Percentiles rank a stretch among this genome's conserved stretches.
Conservation (phyloP, 306 rosid species). For the Sechiopsis laciniata region DNA sequence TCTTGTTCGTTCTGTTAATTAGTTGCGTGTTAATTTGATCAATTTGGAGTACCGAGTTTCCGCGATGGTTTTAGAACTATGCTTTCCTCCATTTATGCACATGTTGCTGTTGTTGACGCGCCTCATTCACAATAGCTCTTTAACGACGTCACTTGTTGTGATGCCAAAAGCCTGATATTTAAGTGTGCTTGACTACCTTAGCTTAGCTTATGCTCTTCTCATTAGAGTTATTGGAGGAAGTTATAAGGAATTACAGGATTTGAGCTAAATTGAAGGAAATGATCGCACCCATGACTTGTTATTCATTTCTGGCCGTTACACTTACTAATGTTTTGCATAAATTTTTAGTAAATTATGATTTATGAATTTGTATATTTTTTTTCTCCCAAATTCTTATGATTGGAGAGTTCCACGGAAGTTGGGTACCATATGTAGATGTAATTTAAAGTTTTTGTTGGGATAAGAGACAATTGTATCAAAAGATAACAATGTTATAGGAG, state of each 20-base stretch:
- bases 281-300: not conserved
- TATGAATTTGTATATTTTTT: not conserved
- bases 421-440: not conserved
- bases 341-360: not conserved
- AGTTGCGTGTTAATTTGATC: not conserved
- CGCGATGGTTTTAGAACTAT: not conserved
- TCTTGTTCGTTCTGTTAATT: not conserved
- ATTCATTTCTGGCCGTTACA: not conserved
- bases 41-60: not conserved
- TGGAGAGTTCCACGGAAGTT: slow-evolving; percentile 2
- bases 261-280: not conserved
- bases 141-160: slow-evolving; percentile 9
- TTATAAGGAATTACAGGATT: not conserved
- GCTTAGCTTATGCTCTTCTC: slow-evolving; percentile 9
- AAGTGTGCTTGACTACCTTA: not conserved
- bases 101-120: not conserved
- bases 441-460: not conserved
- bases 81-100: not conserved
- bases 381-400: not conserved
- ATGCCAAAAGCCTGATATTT: not conserved
- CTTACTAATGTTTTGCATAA: not conserved
- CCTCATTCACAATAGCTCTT: not conserved
- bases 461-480: not conserved
- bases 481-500: not conserved
- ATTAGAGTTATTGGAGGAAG: not conserved